A percentile compares a stretch with the other conserved stretches of the same genome.
phyloP scores from a whole-genome alignment of 768 basidiomycete genomes.

The Suillus discolor region DNA sequence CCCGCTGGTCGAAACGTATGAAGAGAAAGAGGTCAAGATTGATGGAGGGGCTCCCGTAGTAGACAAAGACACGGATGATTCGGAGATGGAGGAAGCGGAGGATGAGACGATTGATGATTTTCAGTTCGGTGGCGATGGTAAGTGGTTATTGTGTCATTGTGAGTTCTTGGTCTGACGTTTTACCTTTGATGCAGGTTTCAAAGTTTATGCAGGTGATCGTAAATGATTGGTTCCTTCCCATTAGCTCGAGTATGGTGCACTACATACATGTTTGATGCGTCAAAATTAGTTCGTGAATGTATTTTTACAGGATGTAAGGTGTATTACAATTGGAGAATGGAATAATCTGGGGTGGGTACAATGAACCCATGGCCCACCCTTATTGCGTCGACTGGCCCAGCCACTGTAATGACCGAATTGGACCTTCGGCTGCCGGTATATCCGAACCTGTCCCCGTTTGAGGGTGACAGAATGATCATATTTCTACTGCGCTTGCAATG shows the following conservation, averaged over 20 bases:
- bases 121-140: constrained; percentile 10
- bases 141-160: no score
- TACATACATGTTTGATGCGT: constrained; percentile 24
- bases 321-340: neutral
- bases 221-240: constrained; percentile 25
- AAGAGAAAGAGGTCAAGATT: constrained; percentile 7
- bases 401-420: no score
- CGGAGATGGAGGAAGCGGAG: constrained; percentile 14
- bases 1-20: neutral
- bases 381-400: no score
- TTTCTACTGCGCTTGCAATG: neutral
- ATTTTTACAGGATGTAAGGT: neutral
- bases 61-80: constrained; percentile 2
- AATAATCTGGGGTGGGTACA: neutral
- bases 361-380: neutral
- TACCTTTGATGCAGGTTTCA: constrained; percentile 11
- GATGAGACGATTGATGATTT: constrained; percentile 12
- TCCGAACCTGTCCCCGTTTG: fast-evolving
- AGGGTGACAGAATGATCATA: neutral
- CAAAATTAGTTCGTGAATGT: neutral
- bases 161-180: constrained; percentile 11
- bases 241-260: constrained; percentile 26
- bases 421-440: no score
- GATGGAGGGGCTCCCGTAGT: constrained; percentile 6
- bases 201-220: constrained; percentile 16